These are phyloP conservation scores for Hyphopichia burtonii DNA, from an alignment of 1,139 yeast species.

Conservation along the genomic window DNA sequence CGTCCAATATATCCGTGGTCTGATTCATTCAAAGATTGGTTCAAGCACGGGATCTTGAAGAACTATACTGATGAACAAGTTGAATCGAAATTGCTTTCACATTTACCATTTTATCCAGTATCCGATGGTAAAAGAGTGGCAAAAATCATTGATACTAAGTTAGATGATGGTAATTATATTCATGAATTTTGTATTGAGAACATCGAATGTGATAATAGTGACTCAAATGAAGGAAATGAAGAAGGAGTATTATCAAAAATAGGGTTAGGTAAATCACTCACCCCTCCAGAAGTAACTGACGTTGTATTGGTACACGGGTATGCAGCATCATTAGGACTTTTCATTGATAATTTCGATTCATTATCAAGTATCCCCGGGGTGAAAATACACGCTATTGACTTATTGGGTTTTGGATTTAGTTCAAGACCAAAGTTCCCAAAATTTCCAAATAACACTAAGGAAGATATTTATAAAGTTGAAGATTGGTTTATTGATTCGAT, in stretches of 20 bases:
- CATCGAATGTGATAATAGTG: constrained; percentile 14
- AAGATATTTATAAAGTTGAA: constrained; percentile 51
- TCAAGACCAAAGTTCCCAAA: constrained; percentile 43
- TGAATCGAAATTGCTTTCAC: constrained; percentile 38
- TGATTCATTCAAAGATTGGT: constrained; percentile 39
- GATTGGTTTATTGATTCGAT: constrained; percentile 75
- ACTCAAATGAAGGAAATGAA: neutral
- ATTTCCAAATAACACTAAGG: constrained; percentile 27
- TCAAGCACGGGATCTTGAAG: constrained; percentile 26
- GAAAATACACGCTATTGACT: constrained; percentile 44
- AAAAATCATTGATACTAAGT: constrained; percentile 46
- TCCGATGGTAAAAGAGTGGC: constrained; percentile 52
- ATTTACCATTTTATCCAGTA: constrained; percentile 59
- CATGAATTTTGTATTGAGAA: constrained; percentile 57
- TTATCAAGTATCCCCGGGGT: constrained; percentile 43
- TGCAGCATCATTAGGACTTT: constrained; percentile 47
- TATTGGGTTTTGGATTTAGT: constrained; percentile 46
- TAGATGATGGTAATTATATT: constrained; percentile 47
- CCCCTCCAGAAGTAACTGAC: constrained; percentile 21
- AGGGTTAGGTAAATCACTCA: neutral
- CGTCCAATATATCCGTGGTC: constrained; percentile 25
- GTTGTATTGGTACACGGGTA: constrained; percentile 48
- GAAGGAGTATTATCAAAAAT: neutral
- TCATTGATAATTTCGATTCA: constrained; percentile 39
- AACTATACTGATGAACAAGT: constrained; percentile 27